Evolutionary conservation across 1,284 basidiomycete genomes (phyloP).

Genomic region (Schizophyllum amplum): DNA sequence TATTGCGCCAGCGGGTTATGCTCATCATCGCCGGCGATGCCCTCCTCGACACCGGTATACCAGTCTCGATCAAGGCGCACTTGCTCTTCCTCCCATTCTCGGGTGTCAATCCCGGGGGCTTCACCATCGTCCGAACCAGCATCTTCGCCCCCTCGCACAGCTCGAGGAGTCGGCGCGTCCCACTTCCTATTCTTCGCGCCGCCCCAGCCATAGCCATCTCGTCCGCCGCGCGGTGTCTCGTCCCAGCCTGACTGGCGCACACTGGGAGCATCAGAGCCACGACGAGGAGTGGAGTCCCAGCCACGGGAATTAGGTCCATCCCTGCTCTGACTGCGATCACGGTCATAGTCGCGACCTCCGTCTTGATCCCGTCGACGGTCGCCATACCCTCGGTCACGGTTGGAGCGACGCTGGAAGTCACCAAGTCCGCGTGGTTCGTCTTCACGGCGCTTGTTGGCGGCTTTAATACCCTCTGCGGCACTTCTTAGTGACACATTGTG

Average conservation of each 20-base stretch:
- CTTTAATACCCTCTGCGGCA: slow-evolving; percentile 53
- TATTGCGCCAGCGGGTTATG: slow-evolving; percentile 92
- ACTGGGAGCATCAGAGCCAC: slow-evolving; percentile 77
- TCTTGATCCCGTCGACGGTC: slow-evolving; percentile 13
- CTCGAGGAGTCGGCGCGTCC: slow-evolving; percentile 83
- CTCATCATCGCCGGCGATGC: slow-evolving; percentile 82
- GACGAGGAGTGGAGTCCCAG: slow-evolving; percentile 71
- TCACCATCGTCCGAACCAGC: slow-evolving; percentile 44
- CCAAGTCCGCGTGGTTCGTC: slow-evolving; percentile 60
- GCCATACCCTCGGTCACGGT: slow-evolving; percentile 38
- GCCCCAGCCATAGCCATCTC: slow-evolving; percentile 45
- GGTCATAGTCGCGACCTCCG: slow-evolving; percentile 24
- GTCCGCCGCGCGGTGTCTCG: slow-evolving; percentile 65
- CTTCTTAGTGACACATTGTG: slow-evolving; percentile 4
- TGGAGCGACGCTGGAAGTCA: slow-evolving; percentile 62
- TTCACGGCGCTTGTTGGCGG: slow-evolving; percentile 40
- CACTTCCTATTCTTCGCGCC: slow-evolving; percentile 55
- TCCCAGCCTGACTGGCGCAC: slow-evolving; percentile 92
- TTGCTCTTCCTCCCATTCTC: slow-evolving; percentile 96
- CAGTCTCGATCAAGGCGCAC: slow-evolving; percentile 85
- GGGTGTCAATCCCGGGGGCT: slow-evolving; percentile 50
- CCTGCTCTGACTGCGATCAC: no score
- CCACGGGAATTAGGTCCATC: slow-evolving; percentile 24
- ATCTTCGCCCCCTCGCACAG: slow-evolving; percentile 41
- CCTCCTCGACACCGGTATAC: slow-evolving; percentile 88